Conservation (phyloP, 2,329 filamentous ascomycete species). For the Blastomyces silverae region DNA sequence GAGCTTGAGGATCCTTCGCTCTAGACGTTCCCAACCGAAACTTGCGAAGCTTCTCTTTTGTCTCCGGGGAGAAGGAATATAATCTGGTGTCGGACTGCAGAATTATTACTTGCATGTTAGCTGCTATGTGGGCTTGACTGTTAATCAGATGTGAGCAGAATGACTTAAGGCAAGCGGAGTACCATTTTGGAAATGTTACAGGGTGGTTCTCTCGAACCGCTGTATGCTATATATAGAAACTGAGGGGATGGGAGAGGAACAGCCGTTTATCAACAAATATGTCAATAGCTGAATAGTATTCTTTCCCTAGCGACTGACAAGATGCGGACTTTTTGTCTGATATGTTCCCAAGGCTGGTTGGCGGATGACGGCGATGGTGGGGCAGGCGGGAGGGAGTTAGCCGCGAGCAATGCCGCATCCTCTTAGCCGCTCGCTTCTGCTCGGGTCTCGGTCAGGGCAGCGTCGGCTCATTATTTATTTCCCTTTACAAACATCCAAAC, state of each 20-base stretch:
- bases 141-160: background rate
- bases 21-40: constrained; percentile 88
- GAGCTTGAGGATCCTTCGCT: constrained; percentile 76
- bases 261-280: background rate
- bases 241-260: background rate
- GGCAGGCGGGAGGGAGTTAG: background rate
- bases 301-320: background rate
- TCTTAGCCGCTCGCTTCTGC: constrained; percentile 10
- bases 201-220: background rate
- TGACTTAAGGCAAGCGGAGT: background rate
- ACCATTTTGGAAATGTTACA: background rate
- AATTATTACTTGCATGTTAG: constrained; percentile 22
- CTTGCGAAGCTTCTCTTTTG: constrained; percentile 82
- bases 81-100: constrained; percentile 72
- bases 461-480: constrained; percentile 4
- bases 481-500: background rate
- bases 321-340: background rate
- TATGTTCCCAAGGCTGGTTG: background rate
- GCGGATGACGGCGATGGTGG: constrained; percentile 1
- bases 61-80: constrained; percentile 88
- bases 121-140: background rate
- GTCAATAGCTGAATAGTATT: background rate
- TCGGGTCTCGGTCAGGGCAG: background rate
- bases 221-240: background rate
- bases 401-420: background rate